phyloP scores from a whole-genome alignment of 176 grass and related monocot species.

The Ananas comosus region DNA sequence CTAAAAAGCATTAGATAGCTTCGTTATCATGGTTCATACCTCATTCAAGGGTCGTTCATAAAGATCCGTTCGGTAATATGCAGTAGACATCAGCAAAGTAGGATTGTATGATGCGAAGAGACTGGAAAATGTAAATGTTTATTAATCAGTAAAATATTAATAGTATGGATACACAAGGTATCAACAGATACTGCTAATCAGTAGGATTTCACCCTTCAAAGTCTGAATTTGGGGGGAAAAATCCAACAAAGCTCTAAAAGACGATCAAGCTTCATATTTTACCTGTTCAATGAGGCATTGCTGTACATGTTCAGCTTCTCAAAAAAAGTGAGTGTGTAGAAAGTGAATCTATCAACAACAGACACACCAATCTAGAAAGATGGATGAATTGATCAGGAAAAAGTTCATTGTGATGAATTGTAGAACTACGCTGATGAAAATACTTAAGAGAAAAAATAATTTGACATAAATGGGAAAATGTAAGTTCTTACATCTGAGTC shows the following conservation, averaged over 20 bases:
- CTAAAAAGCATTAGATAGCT: not conserved
- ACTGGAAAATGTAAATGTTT: constrained; percentile 34
- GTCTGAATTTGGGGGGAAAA: constrained; percentile 7
- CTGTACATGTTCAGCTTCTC: constrained; percentile 99
- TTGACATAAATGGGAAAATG: not conserved
- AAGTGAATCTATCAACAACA: constrained; percentile 98
- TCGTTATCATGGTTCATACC: constrained; percentile 27
- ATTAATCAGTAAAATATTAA: not conserved
- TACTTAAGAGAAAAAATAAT: not conserved
- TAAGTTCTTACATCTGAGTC: constrained; percentile 81
- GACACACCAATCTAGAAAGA: constrained; percentile 84
- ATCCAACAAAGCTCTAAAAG: not conserved
- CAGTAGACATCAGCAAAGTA: constrained; percentile 78
- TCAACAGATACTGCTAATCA: not conserved
- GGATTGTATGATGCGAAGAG: constrained; percentile 95
- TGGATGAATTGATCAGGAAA: constrained; percentile 18
- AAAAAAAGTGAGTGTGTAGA: constrained; percentile 95
- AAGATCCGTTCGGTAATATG: constrained; percentile 89
- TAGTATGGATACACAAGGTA: not conserved
- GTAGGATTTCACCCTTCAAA: too few species aligned
- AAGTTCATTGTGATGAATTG: not conserved
- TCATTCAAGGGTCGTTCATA: constrained; percentile 57
- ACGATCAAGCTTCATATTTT: constrained; percentile 11
- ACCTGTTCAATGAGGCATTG: constrained; percentile 96
- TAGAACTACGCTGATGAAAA: not conserved